A percentile compares a stretch with the other conserved stretches of the same genome.
phyloP scores from a whole-genome alignment of 306 rosid species.

The Prinsepia uniflora region DNA sequence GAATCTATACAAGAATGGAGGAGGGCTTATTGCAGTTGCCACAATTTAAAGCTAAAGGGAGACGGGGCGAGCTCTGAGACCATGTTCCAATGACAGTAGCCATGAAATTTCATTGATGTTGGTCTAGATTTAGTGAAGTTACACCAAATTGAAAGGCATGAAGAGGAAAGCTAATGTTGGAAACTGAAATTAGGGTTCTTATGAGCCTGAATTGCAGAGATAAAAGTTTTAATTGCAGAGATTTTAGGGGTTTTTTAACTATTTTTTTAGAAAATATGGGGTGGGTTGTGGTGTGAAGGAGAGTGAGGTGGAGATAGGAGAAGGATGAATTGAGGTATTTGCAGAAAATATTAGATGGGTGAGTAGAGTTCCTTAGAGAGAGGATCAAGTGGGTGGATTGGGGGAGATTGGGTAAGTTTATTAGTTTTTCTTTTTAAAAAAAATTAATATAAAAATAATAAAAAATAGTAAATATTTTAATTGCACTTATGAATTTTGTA shows the following conservation, averaged over 20 bases:
- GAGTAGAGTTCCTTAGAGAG: too few relatives aligned
- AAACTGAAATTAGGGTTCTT: neutral
- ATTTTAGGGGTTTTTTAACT: constrained; percentile 28
- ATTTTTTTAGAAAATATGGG: too few relatives aligned
- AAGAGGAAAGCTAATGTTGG: neutral
- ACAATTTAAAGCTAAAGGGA: constrained; percentile 57
- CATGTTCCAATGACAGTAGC: constrained; percentile 54
- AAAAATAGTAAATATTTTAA: too few relatives aligned
- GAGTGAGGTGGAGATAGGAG: too few relatives aligned
- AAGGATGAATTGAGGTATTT: too few relatives aligned
- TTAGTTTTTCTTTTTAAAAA: too few relatives aligned
- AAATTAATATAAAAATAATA: too few relatives aligned
- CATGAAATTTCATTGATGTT: constrained; percentile 34
- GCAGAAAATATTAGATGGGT: too few relatives aligned
- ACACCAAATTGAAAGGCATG: neutral
- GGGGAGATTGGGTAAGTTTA: too few relatives aligned
- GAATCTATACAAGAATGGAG: constrained; percentile 27
- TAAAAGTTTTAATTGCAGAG: neutral
- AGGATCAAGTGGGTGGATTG: too few relatives aligned
- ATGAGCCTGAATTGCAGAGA: neutral
- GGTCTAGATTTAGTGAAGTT: neutral
- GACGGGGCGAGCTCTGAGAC: constrained; percentile 90
- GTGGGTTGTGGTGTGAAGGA: too few relatives aligned
- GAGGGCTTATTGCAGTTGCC: constrained; percentile 41
- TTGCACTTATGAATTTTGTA: too few relatives aligned